Base-by-base conservation (phyloP, 257 asterid species). In the Euphrasia confusa region DNA sequence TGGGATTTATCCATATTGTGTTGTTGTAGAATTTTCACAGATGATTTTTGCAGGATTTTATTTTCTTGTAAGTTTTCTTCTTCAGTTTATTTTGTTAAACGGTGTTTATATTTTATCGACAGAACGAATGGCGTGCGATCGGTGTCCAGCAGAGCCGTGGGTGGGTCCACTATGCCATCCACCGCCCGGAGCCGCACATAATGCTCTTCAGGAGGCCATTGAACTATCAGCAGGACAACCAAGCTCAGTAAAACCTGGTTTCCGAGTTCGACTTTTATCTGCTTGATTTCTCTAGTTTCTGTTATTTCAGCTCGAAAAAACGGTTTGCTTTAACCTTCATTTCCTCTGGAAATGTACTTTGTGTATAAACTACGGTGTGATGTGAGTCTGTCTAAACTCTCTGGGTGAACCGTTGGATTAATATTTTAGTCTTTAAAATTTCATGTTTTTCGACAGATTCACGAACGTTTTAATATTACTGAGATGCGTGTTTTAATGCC, bases 61-160 rank as follows among this genome's bases (percentile, higher is more conserved):
- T 42, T 42, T 42, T 42, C n/a, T 42, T 12, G 12, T 26, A 4
- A 5, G 1, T 50, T 13, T 44, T 49, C 1, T n/a, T 52, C 53
- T 45, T 10, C 35, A 26, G 21, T 14, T 28, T 10, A 1, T n/a
- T 21, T 2, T 24, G 3, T 48, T 4, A 27, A 40, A 17, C 50
- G 1, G 12, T 44, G 14, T 13, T 13, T 44, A 33, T 9, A 39
- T 24, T 24, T 32, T 54, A 8, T 56, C 28, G 64, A 14, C 62
- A 90, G 98, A 90, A 74, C 54, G 96, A 90, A 68, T 90, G 98
- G 98, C 84, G 96, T 61, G 95, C 94, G 1, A 77, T 88, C 60
- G 98, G 98, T 40, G 98, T 90, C 68, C 96, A 90, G 78, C 98
- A 90, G 75, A 90, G 98, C 72, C 85, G 96, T 48, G 96, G 98